These are phyloP conservation scores for Yamadazyma paraphyllophila DNA, from an alignment of 805 yeast genomes.

Conservation along the genomic window DNA sequence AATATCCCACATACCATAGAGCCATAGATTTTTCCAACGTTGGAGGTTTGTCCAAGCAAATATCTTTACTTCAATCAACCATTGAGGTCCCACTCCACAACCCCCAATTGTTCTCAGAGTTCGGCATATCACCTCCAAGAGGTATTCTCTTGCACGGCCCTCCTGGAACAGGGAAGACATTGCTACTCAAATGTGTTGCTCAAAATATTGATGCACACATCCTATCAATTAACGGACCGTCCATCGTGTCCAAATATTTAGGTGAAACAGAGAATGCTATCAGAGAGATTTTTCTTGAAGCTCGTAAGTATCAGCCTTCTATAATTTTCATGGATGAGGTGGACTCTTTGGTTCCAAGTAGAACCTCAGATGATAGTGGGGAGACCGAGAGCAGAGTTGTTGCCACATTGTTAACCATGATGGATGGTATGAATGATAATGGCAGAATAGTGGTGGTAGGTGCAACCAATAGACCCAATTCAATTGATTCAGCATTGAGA, in stretches of 20 bases:
- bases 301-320: conserved; percentile 80
- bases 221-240: conserved; percentile 82
- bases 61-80: conserved; percentile 58
- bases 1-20: conserved; percentile 46
- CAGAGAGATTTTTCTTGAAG: conserved; percentile 82
- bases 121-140: conserved; percentile 89
- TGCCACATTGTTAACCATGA: conserved; percentile 77
- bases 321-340: conserved; percentile 89
- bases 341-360: conserved; percentile 84
- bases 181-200: conserved; percentile 81
- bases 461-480: conserved; percentile 71
- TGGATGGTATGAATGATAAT: conserved; percentile 72
- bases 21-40: conserved; percentile 50
- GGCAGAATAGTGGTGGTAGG: conserved; percentile 69
- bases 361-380: conserved; percentile 82
- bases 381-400: conserved; percentile 90
- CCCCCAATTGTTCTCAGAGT: conserved; percentile 73
- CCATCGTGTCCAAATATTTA: conserved; percentile 85
- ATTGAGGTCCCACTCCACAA: conserved; percentile 78
- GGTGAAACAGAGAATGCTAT: conserved; percentile 92
- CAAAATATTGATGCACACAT: conserved; percentile 79
- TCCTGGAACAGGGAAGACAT: conserved; percentile 95
- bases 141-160: conserved; percentile 95
- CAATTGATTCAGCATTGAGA: conserved; percentile 69
- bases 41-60: conserved; percentile 76